Percentiles rank a stretch among this genome's conserved stretches.
Evolutionary conservation across 306 rosid genomes (phyloP).

Genomic region (Lathyrus aphaca): DNA sequence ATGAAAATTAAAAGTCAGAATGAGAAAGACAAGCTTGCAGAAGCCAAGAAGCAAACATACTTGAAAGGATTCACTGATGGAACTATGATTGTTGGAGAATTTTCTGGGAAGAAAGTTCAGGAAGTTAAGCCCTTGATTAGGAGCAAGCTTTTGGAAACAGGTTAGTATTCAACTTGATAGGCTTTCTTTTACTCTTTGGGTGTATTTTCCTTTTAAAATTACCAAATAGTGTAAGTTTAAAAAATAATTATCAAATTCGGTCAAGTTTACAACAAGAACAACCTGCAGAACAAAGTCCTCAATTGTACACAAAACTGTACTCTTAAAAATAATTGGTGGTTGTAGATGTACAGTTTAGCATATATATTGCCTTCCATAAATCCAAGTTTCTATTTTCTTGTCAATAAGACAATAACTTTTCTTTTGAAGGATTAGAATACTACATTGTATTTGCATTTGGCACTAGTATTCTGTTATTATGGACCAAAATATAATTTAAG

Average conservation of each 20-base stretch:
- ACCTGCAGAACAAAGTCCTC: neutral
- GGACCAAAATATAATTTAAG: neutral
- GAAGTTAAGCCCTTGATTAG: constrained; percentile 84
- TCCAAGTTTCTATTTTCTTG: neutral
- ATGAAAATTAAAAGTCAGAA: constrained; percentile 90
- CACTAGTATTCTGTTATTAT: neutral
- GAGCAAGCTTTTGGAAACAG: constrained; percentile 74
- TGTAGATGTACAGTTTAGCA: neutral
- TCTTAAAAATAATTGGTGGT: neutral
- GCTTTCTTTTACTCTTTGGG: neutral
- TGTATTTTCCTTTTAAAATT: neutral
- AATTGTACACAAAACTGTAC: neutral
- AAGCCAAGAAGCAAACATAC: constrained; percentile 90
- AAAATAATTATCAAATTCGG: neutral
- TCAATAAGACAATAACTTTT: constrained; percentile 1
- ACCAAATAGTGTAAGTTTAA: constrained; percentile 2
- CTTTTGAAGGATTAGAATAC: constrained; percentile 10
- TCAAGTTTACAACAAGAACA: neutral
- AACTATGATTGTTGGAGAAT: constrained; percentile 78
- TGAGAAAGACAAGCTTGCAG: constrained; percentile 92
- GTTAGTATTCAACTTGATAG: constrained; percentile 24
- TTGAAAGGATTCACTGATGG: constrained; percentile 96
- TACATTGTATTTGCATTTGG: neutral
- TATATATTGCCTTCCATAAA: neutral
- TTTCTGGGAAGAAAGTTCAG: constrained; percentile 70